Evolutionary conservation across 805 yeast species (phyloP).

Genomic region (Wickerhamiella sergipiensis): DNA sequence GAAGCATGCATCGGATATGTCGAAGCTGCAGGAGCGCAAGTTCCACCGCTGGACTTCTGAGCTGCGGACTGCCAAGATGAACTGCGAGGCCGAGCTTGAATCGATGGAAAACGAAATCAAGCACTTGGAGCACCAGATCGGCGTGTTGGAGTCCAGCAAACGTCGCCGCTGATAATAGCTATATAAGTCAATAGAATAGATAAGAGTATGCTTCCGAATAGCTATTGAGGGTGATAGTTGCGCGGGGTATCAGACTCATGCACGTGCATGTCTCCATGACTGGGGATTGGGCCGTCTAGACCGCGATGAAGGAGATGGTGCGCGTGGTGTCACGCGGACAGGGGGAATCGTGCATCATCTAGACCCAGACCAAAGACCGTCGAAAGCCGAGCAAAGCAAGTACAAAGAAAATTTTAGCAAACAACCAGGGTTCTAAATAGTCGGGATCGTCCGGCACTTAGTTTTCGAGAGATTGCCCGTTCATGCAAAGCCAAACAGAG

Average conservation of each 20-base stretch:
- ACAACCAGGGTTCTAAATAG: background rate
- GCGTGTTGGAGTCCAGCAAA: background rate
- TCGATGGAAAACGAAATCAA: background rate
- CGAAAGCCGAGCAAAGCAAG: background rate
- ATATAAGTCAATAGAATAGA: too few species aligned
- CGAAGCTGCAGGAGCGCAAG: conserved; percentile 79
- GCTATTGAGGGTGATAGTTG: background rate
- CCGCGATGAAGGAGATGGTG: background rate
- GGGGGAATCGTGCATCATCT: background rate
- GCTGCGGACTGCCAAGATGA: conserved; percentile 64
- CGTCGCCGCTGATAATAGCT: background rate
- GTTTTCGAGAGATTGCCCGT: background rate
- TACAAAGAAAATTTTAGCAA: background rate
- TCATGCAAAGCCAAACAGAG: too few species aligned
- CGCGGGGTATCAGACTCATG: background rate
- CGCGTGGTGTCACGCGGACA: background rate
- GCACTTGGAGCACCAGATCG: background rate
- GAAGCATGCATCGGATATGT: conserved; percentile 70
- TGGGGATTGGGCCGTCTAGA: background rate
- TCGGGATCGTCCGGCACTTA: too few species aligned
- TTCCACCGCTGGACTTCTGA: conserved; percentile 87
- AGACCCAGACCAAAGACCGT: background rate
- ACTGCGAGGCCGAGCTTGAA: conserved; percentile 6
- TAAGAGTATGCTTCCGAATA: background rate
- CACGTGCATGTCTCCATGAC: background rate